Percentiles rank a stretch among this genome's conserved stretches.
These are phyloP conservation scores for Vararia minispora DNA, from an alignment of 768 basidiomycete genomes.

Conservation along the genomic window DNA sequence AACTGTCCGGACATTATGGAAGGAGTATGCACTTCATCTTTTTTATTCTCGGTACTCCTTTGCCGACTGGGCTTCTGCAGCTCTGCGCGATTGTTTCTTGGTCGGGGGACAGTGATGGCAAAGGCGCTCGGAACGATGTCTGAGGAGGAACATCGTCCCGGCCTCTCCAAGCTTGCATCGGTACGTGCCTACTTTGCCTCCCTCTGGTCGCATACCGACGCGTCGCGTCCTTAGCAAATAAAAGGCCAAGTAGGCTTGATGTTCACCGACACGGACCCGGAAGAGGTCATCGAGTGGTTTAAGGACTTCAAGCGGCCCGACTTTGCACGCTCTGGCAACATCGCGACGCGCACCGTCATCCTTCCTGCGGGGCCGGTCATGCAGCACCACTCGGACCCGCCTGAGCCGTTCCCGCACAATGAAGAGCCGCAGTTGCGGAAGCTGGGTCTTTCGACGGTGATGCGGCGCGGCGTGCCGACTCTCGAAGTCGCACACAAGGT, in stretches of 20 bases:
- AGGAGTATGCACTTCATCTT: conserved; percentile 47
- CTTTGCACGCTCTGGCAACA: conserved; percentile 84
- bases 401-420: conserved; percentile 90
- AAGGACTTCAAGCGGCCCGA: conserved; percentile 80
- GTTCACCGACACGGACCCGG: conserved; percentile 84
- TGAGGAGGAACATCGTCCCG: conserved; percentile 77
- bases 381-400: conserved; percentile 66
- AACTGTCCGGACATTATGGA: conserved; percentile 89
- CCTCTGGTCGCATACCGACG: not conserved
- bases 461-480: conserved; percentile 84
- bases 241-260: conserved; percentile 91
- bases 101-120: conserved; percentile 82
- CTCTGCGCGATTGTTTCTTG: conserved; percentile 86
- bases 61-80: conserved; percentile 25
- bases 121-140: conserved; percentile 85
- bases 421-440: conserved; percentile 95
- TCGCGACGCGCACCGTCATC: conserved; percentile 59
- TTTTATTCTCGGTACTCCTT: not conserved
- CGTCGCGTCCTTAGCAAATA: conserved; percentile 50
- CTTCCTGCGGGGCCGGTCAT: conserved; percentile 82
- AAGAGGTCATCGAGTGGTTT: conserved; percentile 93
- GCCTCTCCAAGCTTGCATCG: conserved; percentile 69
- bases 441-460: conserved; percentile 74
- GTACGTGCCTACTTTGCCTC: conserved; percentile 28
- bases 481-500: conserved; percentile 70